Evolutionary conservation across 1,284 basidiomycete species (phyloP).

Genomic region (Apiotrichum mycotoxinovorans): DNA sequence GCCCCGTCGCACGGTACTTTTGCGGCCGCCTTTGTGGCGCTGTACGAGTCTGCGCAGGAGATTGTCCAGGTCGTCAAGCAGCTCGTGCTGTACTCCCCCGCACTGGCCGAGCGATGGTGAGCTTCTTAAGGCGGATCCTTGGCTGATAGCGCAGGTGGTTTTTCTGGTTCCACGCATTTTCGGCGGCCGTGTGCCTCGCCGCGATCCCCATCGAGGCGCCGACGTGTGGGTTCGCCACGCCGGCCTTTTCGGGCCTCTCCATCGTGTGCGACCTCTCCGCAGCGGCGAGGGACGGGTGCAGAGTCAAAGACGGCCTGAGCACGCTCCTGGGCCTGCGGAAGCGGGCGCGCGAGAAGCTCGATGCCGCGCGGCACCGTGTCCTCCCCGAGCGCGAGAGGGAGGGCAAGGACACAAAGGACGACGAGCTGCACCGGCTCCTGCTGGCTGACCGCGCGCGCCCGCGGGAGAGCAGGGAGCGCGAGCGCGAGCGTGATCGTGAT

Average conservation of each 20-base stretch:
- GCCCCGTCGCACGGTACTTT: conserved; percentile 34
- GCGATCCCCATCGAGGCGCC: conserved; percentile 47
- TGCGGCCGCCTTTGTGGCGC: conserved; percentile 33
- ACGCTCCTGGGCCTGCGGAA: conserved; percentile 40
- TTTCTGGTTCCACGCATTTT: conserved; percentile 48
- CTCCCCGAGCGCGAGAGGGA: neutral
- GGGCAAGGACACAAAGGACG: conserved; percentile 5
- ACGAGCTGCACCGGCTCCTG: conserved; percentile 11
- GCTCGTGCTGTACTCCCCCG: conserved; percentile 44
- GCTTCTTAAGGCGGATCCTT: neutral
- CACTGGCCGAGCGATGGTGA: conserved; percentile 36
- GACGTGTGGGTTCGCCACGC: conserved; percentile 43
- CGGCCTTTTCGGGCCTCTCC: conserved; percentile 40
- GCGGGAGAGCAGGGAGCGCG: neutral
- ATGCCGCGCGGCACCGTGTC: conserved; percentile 1
- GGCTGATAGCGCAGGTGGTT: conserved; percentile 21
- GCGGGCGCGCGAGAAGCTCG: conserved; percentile 35
- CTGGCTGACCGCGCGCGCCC: conserved; percentile 3
- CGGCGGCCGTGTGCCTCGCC: conserved; percentile 43
- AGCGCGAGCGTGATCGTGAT: neutral
- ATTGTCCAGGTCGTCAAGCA: conserved; percentile 45
- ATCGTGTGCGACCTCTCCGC: conserved; percentile 46
- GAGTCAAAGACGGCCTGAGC: conserved; percentile 44
- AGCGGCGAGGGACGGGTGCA: conserved; percentile 41
- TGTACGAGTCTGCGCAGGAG: conserved; percentile 44